Evolutionary conservation across 495 filamentous ascomycete species (phyloP), one percentile per base, ranked within the genome.

Genomic region (Schizothecium vesticola): DNA sequence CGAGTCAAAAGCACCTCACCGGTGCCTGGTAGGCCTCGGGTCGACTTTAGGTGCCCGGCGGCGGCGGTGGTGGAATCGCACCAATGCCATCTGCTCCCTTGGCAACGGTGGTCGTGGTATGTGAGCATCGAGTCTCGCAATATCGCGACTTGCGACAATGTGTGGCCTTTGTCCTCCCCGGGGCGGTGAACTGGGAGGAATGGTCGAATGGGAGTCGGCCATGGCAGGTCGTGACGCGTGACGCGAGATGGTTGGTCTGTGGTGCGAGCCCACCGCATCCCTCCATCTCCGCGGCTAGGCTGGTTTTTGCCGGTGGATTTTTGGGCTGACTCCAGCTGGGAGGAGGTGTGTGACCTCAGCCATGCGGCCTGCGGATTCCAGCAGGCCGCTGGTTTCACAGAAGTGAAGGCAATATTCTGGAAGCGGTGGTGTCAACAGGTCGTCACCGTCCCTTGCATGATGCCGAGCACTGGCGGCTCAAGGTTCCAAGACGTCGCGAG

Each of bases 361-460:
- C 60, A 70, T 58, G 64, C 57, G 65, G 29, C 19, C 23, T 23
- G 31, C 65, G 67, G 72, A 70, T 59, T 65, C 62, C 69, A 36
- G 63, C 70, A 70, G 72, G 24, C 36, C 66, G 64, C 29, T 67
- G 67, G 56, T 64, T 23, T 43, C 63, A 61, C 60, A 62, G 22
- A 67, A 64, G n/a, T 55, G 64, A 24, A 51, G 55, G 61, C 23
- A 59, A 43, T 9, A 26, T 23, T 22, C 29, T 36, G 63, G 23
- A 31, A 65, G 55, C 24, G 43, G 25, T 65, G 61, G 59, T 61
- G 62, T 9, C 28, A 29, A 9, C 28, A 59, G 66, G 56, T 68
- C 61, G 73, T 71, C 75, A 70, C 62, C 58, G 71, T 72, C 64
- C 75, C 76, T 77, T 78, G 71, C 70, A 74, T 56, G 64, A 58